These are phyloP conservation scores for Taxillus chinensis DNA, from an alignment of 164 flowering plant species.

Conservation along the genomic window DNA sequence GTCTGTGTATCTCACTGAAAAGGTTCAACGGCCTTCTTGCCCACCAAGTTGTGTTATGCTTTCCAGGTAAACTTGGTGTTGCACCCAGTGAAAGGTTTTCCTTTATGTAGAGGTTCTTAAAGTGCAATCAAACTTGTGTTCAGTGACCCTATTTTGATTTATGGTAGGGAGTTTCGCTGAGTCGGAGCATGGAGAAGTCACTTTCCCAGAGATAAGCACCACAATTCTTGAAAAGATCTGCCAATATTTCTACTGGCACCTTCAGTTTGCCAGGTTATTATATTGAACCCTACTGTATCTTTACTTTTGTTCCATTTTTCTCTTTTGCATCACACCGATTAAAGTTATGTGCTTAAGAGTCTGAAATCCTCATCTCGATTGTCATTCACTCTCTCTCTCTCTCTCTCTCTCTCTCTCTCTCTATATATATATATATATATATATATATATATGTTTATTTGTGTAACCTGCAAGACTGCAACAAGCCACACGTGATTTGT, in stretches of 20 bases:
- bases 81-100: background rate
- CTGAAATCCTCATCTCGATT: background rate
- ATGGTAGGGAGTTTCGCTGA: constrained; percentile 73
- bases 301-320: background rate
- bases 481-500: no score
- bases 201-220: constrained; percentile 87
- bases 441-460: no score
- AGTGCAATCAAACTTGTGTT: no score
- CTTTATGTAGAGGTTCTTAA: no score
- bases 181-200: constrained; percentile 68
- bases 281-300: background rate
- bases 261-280: constrained; percentile 69
- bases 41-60: no score
- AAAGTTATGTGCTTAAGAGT: background rate
- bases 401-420: no score
- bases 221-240: constrained; percentile 89
- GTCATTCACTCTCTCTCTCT: no score
- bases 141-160: background rate
- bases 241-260: constrained; percentile 95
- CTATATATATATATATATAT: no score
- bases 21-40: no score
- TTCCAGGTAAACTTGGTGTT: background rate
- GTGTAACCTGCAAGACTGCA: no score
- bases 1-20: no score
- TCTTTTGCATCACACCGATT: background rate